A percentile compares a stretch with the other conserved stretches of the same genome.
Conservation (phyloP, 345 rosid species). For the Brassica rapa region DNA sequence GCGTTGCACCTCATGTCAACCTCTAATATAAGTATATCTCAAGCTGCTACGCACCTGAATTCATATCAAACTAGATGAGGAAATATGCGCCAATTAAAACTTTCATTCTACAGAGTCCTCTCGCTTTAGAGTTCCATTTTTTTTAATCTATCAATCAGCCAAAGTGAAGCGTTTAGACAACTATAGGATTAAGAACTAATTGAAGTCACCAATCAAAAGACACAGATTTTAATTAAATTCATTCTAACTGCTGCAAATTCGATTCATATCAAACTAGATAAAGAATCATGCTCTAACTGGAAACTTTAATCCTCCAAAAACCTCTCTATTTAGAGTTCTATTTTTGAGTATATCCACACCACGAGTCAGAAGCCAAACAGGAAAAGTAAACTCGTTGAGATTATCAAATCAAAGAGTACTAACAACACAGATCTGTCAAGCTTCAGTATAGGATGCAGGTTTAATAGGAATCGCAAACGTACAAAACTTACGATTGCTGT, state of each 20-base stretch:
- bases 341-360: not conserved
- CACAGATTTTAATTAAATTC: not conserved
- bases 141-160: not conserved
- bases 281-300: not conserved
- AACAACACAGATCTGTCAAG: not conserved
- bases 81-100: not conserved
- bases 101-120: not conserved
- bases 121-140: slow-evolving; percentile 3
- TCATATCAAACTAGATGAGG: slow-evolving; percentile 5
- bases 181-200: not conserved
- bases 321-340: not conserved
- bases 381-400: not conserved
- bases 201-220: slow-evolving; percentile 11
- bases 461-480: not conserved
- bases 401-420: not conserved
- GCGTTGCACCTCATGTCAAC: slow-evolving; percentile 90
- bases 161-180: not conserved
- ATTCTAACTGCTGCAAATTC: not conserved
- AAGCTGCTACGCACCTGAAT: slow-evolving; percentile 18
- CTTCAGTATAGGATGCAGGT: slow-evolving; percentile 2
- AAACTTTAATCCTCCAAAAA: not conserved
- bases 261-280: not conserved
- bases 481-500: not conserved
- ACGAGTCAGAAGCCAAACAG: not conserved
- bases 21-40: slow-evolving; percentile 36